A percentile compares a stretch with the other conserved stretches of the same genome.
Conservation (phyloP, 768 basidiomycete genomes). For the Ramaria rubella region DNA sequence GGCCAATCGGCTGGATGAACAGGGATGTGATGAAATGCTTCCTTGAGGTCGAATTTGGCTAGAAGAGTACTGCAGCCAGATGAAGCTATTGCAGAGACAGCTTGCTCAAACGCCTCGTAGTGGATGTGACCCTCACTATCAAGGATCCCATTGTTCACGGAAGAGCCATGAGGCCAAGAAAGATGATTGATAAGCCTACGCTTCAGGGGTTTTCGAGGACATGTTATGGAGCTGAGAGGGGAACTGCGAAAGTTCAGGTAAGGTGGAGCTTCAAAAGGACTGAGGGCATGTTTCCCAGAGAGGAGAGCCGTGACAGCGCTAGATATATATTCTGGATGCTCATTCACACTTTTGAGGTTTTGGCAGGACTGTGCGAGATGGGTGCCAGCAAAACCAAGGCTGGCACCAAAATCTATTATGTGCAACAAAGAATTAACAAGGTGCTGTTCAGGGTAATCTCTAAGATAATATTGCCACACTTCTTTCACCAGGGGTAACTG, state of each 20-base stretch:
- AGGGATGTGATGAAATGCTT: constrained; percentile 34
- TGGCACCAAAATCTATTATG: too few species aligned
- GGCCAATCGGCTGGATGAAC: constrained; percentile 26
- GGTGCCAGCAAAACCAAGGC: not conserved
- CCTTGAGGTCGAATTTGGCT: too few species aligned
- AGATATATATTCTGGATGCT: not conserved
- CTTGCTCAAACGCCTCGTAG: too few species aligned
- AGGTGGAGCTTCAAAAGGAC: constrained; percentile 17
- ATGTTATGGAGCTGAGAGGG: constrained; percentile 16
- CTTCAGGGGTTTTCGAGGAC: constrained; percentile 14
- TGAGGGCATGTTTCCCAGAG: constrained; percentile 12
- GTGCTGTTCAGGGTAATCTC: not conserved
- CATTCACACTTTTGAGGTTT: not conserved
- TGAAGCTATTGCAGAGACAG: constrained; percentile 28
- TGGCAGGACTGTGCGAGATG: not conserved
- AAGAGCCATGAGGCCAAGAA: constrained; percentile 15
- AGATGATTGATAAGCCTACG: constrained; percentile 7
- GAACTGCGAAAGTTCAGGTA: constrained; percentile 20
- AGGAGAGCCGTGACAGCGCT: constrained; percentile 8
- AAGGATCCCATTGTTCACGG: not conserved
- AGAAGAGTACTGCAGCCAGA: constrained; percentile 33
- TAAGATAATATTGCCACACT: constrained; percentile 1
- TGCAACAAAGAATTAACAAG: too few species aligned
- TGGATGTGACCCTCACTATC: not conserved
- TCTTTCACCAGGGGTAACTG: not conserved